Evolutionary conservation across 306 rosid species (phyloP), one percentile per base, ranked within the genome.

Genomic region (Vigna mungo): DNA sequence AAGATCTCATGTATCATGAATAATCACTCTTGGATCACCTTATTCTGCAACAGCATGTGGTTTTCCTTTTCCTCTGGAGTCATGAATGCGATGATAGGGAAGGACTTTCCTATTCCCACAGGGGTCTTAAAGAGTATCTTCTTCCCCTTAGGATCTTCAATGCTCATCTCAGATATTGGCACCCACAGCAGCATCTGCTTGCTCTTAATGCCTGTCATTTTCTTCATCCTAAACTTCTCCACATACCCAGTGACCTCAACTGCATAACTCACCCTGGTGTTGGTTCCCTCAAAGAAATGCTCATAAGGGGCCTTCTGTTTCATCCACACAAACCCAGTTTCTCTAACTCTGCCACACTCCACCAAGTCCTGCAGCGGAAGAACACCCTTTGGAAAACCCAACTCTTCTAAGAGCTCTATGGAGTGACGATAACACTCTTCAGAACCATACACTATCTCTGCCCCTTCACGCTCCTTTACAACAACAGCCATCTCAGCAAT

Each of bases 321-420:
- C 96, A 92, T 92, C 97, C 97, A 92, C 77, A 92, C 93, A 23
- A 89, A 92, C 49, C 97, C 97, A 0, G 90, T 92, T 71, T 90
- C 96, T 51, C 83, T 62, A 7, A 87, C 92, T 5, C 96, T 84
- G 1, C 97, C 97, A 60, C 96, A 92, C 83, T 90, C 96, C 77
- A 70, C 92, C n/a, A 92, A 71, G 64, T 92, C 92, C 8, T 86
- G 53, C 80, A 92, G 30, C 0, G 97, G 94, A 59, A 92, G 88
- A 20, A 92, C 97, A 3, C 96, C 97, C 23, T 36, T 80, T 2
- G 97, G 94, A 47, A 92, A 90, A 4, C 97, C 96, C 8, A 92
- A 54, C 78, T 92, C 97, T 52, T 80, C 81, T 36, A 92, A 49
- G 0, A 92, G 89, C 73, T 90, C 90, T 11, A 85, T 21, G 32